phyloP scores from a whole-genome alignment of 2,329 filamentous ascomycete species.

The Phaeosphaeria sp. region DNA sequence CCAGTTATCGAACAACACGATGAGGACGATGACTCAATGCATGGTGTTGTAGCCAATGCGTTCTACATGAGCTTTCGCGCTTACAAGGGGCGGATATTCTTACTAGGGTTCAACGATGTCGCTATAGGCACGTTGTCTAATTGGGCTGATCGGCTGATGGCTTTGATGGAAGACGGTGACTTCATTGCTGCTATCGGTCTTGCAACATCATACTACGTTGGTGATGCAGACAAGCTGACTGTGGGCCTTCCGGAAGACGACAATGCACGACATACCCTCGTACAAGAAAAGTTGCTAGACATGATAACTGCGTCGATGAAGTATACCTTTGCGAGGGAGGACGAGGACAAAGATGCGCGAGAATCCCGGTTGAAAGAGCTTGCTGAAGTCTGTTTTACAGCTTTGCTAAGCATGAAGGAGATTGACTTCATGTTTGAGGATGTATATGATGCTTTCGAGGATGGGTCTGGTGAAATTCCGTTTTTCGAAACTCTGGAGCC shows the following conservation, averaged over 20 bases:
- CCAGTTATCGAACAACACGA: conserved; percentile 86
- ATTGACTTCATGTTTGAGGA: conserved; percentile 88
- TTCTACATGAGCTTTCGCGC: conserved; percentile 98
- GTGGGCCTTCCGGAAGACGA: conserved; percentile 91
- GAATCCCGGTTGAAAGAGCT: conserved; percentile 74
- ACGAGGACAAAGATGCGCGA: conserved; percentile 58
- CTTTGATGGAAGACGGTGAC: conserved; percentile 95
- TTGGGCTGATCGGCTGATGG: conserved; percentile 92
- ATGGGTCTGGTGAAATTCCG: conserved; percentile 72
- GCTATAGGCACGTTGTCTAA: conserved; percentile 93
- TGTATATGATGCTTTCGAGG: conserved; percentile 89
- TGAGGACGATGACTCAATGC: conserved; percentile 86
- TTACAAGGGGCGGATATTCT: conserved; percentile 92
- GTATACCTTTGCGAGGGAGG: conserved; percentile 77
- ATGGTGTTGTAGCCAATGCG: conserved; percentile 94
- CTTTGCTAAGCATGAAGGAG: conserved; percentile 79
- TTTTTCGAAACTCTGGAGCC: conserved; percentile 91
- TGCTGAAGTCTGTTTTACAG: conserved; percentile 81
- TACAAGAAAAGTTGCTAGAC: conserved; percentile 86
- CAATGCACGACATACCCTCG: conserved; percentile 75
- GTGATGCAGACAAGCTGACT: conserved; percentile 90
- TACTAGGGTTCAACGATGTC: conserved; percentile 92
- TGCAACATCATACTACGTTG: conserved; percentile 90
- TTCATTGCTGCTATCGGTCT: conserved; percentile 90
- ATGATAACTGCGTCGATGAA: conserved; percentile 92